Conservation (phyloP, 257 asterid genomes). For the Rhazya stricta region DNA sequence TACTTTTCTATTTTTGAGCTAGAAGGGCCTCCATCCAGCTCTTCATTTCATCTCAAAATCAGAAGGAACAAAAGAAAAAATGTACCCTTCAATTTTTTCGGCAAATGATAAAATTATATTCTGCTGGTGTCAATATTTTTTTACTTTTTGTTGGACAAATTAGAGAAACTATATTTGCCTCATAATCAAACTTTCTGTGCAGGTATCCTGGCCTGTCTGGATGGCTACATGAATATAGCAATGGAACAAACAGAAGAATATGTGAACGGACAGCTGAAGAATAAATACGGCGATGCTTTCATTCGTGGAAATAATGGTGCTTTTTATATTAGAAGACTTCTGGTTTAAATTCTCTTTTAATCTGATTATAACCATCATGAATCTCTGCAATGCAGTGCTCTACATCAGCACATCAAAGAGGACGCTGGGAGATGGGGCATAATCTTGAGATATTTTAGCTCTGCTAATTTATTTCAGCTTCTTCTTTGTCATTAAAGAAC, state of each 20-base stretch:
- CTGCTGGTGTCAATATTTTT: background rate
- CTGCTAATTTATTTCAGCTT: background rate
- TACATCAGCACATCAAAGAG: conserved; percentile 96
- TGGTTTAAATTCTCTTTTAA: background rate
- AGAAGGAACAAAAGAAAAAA: background rate
- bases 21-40: background rate
- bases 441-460: conserved; percentile 11
- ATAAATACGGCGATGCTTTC: conserved; percentile 95
- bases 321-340: background rate
- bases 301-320: conserved; percentile 95
- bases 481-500: background rate
- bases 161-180: background rate
- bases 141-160: background rate
- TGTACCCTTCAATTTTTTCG: background rate
- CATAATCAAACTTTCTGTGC: background rate
- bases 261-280: conserved; percentile 92
- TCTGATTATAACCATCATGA: background rate
- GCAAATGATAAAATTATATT: background rate
- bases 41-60: background rate
- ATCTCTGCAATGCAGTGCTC: conserved; percentile 57
- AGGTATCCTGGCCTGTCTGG: conserved; percentile 95
- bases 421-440: conserved; percentile 79
- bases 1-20: background rate
- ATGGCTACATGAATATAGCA: conserved; percentile 97
- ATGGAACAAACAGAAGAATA: conserved; percentile 99